Evolutionary conservation across 805 yeast species (phyloP).

Genomic region (Nakazawaea pomicola): DNA sequence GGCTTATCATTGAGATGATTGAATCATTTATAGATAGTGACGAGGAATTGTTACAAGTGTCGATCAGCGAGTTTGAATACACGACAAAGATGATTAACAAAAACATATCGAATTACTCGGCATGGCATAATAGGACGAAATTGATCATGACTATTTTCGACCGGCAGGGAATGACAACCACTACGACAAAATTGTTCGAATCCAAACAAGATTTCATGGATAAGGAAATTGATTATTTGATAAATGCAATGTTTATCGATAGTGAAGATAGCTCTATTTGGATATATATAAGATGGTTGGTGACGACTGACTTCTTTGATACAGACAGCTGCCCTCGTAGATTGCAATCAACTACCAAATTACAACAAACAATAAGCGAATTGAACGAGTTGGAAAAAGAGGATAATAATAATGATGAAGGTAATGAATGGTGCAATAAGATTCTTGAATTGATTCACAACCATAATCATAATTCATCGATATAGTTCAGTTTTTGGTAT

Average conservation of each 20-base stretch:
- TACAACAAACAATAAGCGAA: constrained; percentile 48
- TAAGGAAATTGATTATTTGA: constrained; percentile 62
- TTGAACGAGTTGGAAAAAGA: constrained; percentile 70
- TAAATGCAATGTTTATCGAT: constrained; percentile 86
- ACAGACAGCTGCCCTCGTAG: constrained; percentile 16
- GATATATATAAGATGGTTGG: constrained; percentile 83
- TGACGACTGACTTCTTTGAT: constrained; percentile 37
- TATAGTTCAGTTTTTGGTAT: constrained; percentile 11
- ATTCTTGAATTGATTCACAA: constrained; percentile 42
- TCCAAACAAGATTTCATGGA: constrained; percentile 33
- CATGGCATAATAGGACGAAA: constrained; percentile 88
- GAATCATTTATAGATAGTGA: constrained; percentile 18
- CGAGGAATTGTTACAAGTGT: constrained; percentile 22
- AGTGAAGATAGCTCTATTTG: constrained; percentile 93
- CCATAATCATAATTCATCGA: constrained; percentile 13
- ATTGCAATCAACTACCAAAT: constrained; percentile 37
- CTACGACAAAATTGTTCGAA: constrained; percentile 22
- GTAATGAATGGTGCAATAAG: constrained; percentile 75
- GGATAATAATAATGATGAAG: constrained; percentile 51
- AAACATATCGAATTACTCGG: constrained; percentile 89
- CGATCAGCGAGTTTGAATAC: constrained; percentile 59
- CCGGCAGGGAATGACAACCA: constrained; percentile 15
- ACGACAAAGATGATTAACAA: constrained; percentile 74
- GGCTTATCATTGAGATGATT: constrained; percentile 51
- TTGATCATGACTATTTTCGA: constrained; percentile 52